A percentile compares a stretch with the other conserved stretches of the same genome.
Evolutionary conservation across 208 protist genomes (phyloP).

Genomic region (Crithidia mellificae): DNA sequence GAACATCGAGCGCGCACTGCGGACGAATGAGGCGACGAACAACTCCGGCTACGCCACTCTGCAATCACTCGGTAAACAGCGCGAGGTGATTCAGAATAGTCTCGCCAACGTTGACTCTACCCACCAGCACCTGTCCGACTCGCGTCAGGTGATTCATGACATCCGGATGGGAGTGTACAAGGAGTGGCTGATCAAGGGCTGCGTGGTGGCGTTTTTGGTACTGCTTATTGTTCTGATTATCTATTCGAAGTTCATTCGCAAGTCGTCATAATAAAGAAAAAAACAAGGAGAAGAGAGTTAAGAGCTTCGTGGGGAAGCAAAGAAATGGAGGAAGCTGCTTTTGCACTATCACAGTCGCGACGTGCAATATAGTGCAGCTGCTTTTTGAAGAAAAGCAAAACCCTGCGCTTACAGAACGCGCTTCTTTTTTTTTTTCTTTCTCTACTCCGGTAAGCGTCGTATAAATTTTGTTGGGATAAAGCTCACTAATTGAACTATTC

Average conservation of each 20-base stretch:
- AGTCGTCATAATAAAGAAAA: constrained; percentile 28
- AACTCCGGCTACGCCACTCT: constrained; percentile 67
- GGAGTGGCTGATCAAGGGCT: constrained; percentile 74
- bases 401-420: too few relatives aligned
- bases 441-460: too few relatives aligned
- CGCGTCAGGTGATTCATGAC: constrained; percentile 56
- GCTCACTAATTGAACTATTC: too few relatives aligned
- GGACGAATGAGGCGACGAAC: constrained; percentile 63
- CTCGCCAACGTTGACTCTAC: constrained; percentile 53
- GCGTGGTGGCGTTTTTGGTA: constrained; percentile 51
- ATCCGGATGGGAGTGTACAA: constrained; percentile 77
- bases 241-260: constrained; percentile 66
- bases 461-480: too few relatives aligned
- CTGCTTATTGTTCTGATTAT: constrained; percentile 61
- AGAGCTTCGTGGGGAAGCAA: not conserved
- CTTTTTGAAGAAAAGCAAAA: too few relatives aligned
- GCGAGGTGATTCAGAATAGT: constrained; percentile 67
- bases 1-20: constrained; percentile 68
- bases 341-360: too few relatives aligned
- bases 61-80: constrained; percentile 67
- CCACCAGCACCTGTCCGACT: constrained; percentile 51
- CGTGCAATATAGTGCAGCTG: too few relatives aligned
- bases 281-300: not conserved
- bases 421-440: too few relatives aligned
- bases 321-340: not conserved